Evolutionary conservation across 1,139 yeast genomes (phyloP), one percentile per base, ranked within the genome.

Genomic region (Suhomyces taliae): DNA sequence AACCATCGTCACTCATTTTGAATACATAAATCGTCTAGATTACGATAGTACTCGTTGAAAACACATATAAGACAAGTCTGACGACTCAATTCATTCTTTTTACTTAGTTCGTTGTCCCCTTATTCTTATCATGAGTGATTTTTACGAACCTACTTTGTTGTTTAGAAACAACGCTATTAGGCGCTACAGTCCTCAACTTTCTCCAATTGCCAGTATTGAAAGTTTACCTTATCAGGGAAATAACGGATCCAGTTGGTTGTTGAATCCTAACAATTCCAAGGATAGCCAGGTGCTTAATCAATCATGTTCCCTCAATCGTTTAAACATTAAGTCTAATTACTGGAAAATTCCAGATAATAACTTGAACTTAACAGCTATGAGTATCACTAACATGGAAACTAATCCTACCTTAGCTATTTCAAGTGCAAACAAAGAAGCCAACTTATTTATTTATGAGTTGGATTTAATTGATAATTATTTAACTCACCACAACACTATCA

Each of bases 401-500:
- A 46, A 43, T 5, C 69, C 74, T 0, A 58, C 66, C 10, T 64
- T 88, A 40, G 95, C 95, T 1, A 76, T 88, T 7, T 80, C 90
- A 2, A 79, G 85, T 52, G 89, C 86, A 1, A 68, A 74, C 38
- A 46, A 59, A 6, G 78, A 73, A 15, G 68, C 79, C 46, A 88
- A 87, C 56, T 69, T 88, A 48, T 85, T 78, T 56, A 76, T 88
- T 33, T 88, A 85, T 61, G 85, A 81, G 46, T 67, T 86, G 47
- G 78, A 77, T 51, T 51, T 69, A 11, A 58, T 61, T 4, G 65
- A 70, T 19, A 70, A 71, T 46, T 70, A 74, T 39, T 69, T 87
- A 47, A 82, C 87, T 15, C 95, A 87, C 66, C 83, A 85, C 55
- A 87, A 85, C 57, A 87, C 95, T 1, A 83, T 88, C 40, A 65